Evolutionary conservation across 768 basidiomycete species (phyloP), one percentile per base, ranked within the genome.

Genomic region (Coprinopsis cinerea): DNA sequence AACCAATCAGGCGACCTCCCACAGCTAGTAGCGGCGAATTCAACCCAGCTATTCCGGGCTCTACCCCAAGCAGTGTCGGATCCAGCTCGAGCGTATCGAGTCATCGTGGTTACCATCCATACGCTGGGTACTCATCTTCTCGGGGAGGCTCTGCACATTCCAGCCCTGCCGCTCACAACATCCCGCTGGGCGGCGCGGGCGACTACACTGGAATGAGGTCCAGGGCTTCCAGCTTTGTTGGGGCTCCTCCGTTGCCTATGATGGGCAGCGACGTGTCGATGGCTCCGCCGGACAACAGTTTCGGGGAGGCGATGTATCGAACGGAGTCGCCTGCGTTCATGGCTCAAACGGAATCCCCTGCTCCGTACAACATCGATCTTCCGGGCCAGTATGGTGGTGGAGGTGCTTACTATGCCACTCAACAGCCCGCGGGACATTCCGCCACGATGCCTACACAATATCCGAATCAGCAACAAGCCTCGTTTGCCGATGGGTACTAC

Each of bases 51-150:
- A 64, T 58, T 28, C 54, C 60, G 23, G 64, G 65, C n/a, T 64
- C 66, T 2, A 68, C 70, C 2, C 67, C 67, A 10, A 64, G 58
- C 15, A 62, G 64, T 39, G 62, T 63, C 15, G 54, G 59, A 34
- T 60, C 65, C 52, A 50, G 60, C 46, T 50, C 63, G 14, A 68
- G 67, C 47, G 35, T 48, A 24, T 53, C 71, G 60, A 59, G 66
- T 58, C 56, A 64, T 51, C 70, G 81, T 45, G 74, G 77, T 41
- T 79, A 82, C 55, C 78, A 84, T 60, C 74, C 84, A 18, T 83
- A 83, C 45, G 76, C 73, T 46, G 74, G 73, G 45, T 61, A 63
- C 20, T 62, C 63, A 32, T 64, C 44, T 10, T 46, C 65, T 22
- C 69, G 72, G n/a, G 55, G 73, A 18, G 57, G 67, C 18, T 75